phyloP scores from a whole-genome alignment of 768 basidiomycete species.

The Sarcomyxa edulis region DNA sequence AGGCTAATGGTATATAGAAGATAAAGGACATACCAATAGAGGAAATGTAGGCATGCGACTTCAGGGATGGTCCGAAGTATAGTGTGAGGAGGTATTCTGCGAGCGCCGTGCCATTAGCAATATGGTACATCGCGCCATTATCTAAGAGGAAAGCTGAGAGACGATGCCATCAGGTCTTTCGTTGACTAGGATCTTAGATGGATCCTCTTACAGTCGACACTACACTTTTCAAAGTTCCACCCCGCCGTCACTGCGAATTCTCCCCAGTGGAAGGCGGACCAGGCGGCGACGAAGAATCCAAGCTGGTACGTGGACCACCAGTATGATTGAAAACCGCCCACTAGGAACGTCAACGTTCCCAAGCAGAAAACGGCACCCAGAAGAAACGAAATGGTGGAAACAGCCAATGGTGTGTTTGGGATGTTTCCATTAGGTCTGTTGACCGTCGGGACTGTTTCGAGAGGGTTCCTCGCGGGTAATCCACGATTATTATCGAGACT shows the following conservation, averaged over 20 bases:
- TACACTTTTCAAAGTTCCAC: slow-evolving; percentile 91
- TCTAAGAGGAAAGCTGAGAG: slow-evolving; percentile 84
- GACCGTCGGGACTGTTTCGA: slow-evolving; percentile 50
- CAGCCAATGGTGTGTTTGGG: slow-evolving; percentile 87
- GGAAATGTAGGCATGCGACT: slow-evolving; percentile 54
- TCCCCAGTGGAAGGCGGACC: slow-evolving; percentile 87
- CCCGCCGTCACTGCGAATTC: slow-evolving; percentile 96
- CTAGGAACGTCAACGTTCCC: slow-evolving; percentile 44
- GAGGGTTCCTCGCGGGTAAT: too few species aligned
- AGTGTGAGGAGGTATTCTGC: slow-evolving; percentile 72
- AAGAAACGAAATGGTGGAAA: slow-evolving; percentile 75
- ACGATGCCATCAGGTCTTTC: slow-evolving; percentile 3
- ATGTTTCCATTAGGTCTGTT: slow-evolving; percentile 47
- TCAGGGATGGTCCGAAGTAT: slow-evolving; percentile 62
- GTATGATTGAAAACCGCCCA: slow-evolving; percentile 35
- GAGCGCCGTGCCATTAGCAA: slow-evolving; percentile 76
- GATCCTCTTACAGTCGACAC: slow-evolving; percentile 87
- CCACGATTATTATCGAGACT: not conserved
- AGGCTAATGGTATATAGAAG: not conserved
- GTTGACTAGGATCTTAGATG: too few species aligned
- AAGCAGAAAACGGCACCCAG: slow-evolving; percentile 70
- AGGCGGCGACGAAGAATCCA: slow-evolving; percentile 77
- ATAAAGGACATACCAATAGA: slow-evolving; percentile 42
- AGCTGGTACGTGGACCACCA: slow-evolving; percentile 75
- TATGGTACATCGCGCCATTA: slow-evolving; percentile 81